Conservation (phyloP, 2,329 filamentous ascomycete species). For the Cladophialophora chaetospira region DNA sequence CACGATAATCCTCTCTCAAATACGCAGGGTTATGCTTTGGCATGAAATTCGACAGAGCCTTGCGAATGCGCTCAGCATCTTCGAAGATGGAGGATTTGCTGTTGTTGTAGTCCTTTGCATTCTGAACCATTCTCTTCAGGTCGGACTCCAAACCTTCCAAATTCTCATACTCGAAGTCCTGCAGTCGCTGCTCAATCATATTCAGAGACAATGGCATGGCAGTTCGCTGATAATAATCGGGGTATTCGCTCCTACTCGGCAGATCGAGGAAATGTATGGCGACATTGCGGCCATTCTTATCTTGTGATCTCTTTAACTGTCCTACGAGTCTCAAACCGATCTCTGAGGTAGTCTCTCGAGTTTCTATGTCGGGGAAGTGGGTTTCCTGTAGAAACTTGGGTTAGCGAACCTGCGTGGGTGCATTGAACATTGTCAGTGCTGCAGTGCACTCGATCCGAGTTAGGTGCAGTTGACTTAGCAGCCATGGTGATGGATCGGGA, state of each 20-base stretch:
- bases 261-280: conserved; percentile 74
- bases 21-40: conserved; percentile 84
- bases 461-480: conserved; percentile 1
- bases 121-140: conserved; percentile 83
- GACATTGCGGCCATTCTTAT: conserved; percentile 79
- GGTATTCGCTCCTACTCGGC: conserved; percentile 55
- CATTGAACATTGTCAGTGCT: conserved; percentile 6
- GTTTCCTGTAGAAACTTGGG: conserved; percentile 28
- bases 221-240: conserved; percentile 76
- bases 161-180: conserved; percentile 66
- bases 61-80: conserved; percentile 83
- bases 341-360: conserved; percentile 67
- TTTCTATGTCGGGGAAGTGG: conserved; percentile 51
- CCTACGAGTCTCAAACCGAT: conserved; percentile 74
- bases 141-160: conserved; percentile 79
- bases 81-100: conserved; percentile 72
- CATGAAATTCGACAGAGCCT: conserved; percentile 86
- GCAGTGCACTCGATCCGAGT: conserved; percentile 1
- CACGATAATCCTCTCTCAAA: conserved; percentile 66
- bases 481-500: conserved; percentile 9
- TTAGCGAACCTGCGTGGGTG: conserved; percentile 13
- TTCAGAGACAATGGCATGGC: conserved; percentile 77
- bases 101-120: conserved; percentile 81
- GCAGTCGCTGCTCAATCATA: conserved; percentile 73
- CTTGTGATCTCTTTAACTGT: conserved; percentile 72